Evolutionary conservation across 345 rosid genomes (phyloP).

Genomic region (Geranium brycei): DNA sequence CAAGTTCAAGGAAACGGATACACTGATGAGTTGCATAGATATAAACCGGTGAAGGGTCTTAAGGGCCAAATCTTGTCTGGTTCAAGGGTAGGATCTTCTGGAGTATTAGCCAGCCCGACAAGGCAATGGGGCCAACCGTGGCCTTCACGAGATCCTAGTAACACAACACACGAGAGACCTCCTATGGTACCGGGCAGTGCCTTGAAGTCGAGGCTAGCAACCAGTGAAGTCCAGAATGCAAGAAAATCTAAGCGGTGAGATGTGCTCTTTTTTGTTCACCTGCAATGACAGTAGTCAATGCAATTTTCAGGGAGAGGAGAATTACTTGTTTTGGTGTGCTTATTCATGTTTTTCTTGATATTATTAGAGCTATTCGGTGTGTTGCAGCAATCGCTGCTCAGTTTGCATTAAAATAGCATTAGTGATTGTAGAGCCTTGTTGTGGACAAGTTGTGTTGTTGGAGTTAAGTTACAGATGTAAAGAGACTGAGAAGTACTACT

Average conservation of each 20-base stretch:
- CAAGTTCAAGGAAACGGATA: constrained; percentile 29
- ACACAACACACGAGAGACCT: constrained; percentile 39
- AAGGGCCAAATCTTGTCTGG: constrained; percentile 48
- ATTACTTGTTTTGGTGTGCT: constrained; percentile 2
- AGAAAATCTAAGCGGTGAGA: constrained; percentile 17
- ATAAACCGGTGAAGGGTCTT: constrained; percentile 48
- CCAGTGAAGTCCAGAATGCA: too few relatives aligned
- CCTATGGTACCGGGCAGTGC: constrained; percentile 35
- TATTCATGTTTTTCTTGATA: constrained; percentile 7
- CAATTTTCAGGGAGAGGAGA: neutral
- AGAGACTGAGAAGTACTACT: too few relatives aligned
- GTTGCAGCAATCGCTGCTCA: constrained; percentile 20
- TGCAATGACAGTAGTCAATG: too few relatives aligned
- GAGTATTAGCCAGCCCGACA: constrained; percentile 40
- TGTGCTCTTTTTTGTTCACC: constrained; percentile 10
- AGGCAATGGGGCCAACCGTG: constrained; percentile 17
- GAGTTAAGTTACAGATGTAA: too few relatives aligned
- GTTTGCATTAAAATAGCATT: neutral
- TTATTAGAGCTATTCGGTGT: constrained; percentile 5
- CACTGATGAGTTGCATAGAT: constrained; percentile 50
- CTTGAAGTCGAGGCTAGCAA: constrained; percentile 47
- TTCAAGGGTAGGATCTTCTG: constrained; percentile 34
- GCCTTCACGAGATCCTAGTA: constrained; percentile 17
- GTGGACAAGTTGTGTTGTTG: too few relatives aligned
- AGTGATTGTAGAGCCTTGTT: too few relatives aligned